Conservation (phyloP, 306 rosid species). For the Canavalia gladiata region DNA sequence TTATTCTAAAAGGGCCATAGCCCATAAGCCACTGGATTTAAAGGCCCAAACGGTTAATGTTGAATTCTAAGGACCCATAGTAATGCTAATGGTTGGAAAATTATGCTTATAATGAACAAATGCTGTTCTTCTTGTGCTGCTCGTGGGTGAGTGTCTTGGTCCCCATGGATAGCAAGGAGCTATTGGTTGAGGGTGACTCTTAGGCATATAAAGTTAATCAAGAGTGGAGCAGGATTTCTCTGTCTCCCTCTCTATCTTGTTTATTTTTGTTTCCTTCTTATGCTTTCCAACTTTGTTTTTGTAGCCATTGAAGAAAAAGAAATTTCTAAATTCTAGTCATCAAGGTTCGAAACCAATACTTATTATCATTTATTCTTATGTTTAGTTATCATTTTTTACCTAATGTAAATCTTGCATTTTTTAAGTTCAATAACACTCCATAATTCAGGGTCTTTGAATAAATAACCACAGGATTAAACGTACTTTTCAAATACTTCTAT, state of each 20-base stretch:
- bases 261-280: conserved; percentile 32
- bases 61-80: not conserved
- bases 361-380: not conserved
- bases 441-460: not conserved
- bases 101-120: not conserved
- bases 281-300: conserved; percentile 45
- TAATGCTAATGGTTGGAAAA: not conserved
- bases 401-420: not conserved
- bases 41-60: not conserved
- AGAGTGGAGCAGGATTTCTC: conserved; percentile 40
- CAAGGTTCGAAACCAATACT: not conserved
- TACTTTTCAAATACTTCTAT: not conserved
- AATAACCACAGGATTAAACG: not conserved
- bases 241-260: conserved; percentile 20
- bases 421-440: conserved; percentile 3
- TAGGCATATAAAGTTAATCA: conserved; percentile 28
- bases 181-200: conserved; percentile 34
- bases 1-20: no score
- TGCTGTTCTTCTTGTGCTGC: conserved; percentile 28
- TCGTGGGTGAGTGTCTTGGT: conserved; percentile 45
- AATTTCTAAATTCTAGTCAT: not conserved
- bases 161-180: conserved; percentile 26
- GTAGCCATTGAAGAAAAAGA: not conserved
- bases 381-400: not conserved
- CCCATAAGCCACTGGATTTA: not conserved